phyloP scores from a whole-genome alignment of 2,329 filamentous ascomycete species.

The Cadophora sp. region DNA sequence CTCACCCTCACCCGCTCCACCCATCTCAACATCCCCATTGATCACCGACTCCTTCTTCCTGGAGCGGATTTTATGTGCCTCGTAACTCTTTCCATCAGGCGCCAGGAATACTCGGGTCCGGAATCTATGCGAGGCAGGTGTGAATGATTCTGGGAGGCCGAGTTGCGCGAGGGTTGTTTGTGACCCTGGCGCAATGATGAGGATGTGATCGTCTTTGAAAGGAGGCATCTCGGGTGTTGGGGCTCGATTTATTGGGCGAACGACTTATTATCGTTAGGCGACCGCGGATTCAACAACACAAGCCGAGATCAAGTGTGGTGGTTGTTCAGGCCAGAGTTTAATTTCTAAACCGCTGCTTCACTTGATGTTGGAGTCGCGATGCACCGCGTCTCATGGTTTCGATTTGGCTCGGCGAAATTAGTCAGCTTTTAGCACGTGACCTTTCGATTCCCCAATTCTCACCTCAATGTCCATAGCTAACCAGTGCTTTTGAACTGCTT shows the following conservation, averaged over 20 bases:
- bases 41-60: constrained; percentile 55
- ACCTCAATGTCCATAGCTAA: too few species aligned
- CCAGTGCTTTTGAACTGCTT: too few species aligned
- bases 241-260: not conserved
- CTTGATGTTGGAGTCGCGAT: not conserved
- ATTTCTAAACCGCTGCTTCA: not conserved
- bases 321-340: not conserved
- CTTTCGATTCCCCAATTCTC: too few species aligned
- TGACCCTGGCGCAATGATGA: constrained; percentile 54
- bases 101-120: constrained; percentile 91
- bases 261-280: not conserved
- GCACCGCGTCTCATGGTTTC: not conserved
- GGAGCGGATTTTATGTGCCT: constrained; percentile 81
- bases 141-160: constrained; percentile 58
- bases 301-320: not conserved
- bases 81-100: constrained; percentile 78
- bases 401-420: too few species aligned
- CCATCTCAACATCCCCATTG: constrained; percentile 46
- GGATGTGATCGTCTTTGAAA: constrained; percentile 44
- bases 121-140: constrained; percentile 84
- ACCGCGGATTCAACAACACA: not conserved
- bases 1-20: constrained; percentile 43
- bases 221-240: constrained; percentile 39
- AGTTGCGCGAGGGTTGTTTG: constrained; percentile 46
- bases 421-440: too few species aligned